phyloP scores from a whole-genome alignment of 345 rosid species.

The Cardiospermum halicacabum region DNA sequence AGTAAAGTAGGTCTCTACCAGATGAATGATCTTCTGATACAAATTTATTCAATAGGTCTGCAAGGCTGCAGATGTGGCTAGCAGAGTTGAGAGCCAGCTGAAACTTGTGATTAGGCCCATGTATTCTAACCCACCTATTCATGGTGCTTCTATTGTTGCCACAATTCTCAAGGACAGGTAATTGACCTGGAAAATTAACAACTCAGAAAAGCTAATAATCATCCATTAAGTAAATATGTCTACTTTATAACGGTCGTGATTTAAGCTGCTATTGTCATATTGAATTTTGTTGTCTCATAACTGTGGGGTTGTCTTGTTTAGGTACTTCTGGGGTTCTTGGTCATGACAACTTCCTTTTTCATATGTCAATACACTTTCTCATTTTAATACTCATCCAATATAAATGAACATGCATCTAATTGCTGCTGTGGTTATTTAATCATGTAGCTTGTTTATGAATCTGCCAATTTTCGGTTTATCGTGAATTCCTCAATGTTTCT shows the following conservation, averaged over 20 bases:
- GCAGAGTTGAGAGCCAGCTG: constrained; percentile 68
- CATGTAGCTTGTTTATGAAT: neutral
- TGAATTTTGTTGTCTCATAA: too few relatives aligned
- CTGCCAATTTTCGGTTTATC: neutral
- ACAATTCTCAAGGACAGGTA: constrained; percentile 62
- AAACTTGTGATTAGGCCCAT: constrained; percentile 72
- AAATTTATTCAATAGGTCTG: constrained; percentile 45
- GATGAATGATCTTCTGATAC: neutral
- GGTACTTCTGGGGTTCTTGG: neutral
- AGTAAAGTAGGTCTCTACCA: neutral
- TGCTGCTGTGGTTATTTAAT: too few relatives aligned
- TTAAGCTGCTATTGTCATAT: too few relatives aligned
- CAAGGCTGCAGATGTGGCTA: constrained; percentile 65
- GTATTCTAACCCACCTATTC: constrained; percentile 71
- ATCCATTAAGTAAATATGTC: neutral
- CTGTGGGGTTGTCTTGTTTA: neutral
- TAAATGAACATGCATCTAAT: neutral
- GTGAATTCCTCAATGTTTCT: constrained; percentile 2
- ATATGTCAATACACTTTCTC: neutral
- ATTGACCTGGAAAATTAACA: neutral
- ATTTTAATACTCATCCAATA: neutral
- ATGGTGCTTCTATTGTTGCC: constrained; percentile 73
- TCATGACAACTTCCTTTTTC: neutral
- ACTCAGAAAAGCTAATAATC: too few relatives aligned
- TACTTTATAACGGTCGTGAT: neutral